A percentile compares a stretch with the other conserved stretches of the same genome.
phyloP scores from a whole-genome alignment of 139 green algal genomes.

The Pleodorina starrii region DNA sequence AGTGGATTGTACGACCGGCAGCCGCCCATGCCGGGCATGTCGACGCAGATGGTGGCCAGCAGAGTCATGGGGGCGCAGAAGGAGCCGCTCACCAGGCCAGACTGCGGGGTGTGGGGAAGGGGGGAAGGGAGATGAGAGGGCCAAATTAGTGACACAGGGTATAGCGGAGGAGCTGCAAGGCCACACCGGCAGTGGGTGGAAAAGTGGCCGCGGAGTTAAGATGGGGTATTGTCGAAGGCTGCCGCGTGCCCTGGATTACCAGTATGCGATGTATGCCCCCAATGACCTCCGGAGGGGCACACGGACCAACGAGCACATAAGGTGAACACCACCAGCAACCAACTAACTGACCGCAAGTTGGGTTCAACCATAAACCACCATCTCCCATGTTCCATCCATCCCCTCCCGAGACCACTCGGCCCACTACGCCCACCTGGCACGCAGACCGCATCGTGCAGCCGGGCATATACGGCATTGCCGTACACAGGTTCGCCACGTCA shows the following conservation, averaged over 20 bases:
- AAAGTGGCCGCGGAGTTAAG: no score
- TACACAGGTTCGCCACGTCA: constrained; percentile 28
- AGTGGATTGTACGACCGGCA: constrained; percentile 24
- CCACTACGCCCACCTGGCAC: constrained; percentile 29
- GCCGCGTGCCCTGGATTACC: no score
- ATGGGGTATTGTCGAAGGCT: no score
- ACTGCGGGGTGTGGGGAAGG: not conserved
- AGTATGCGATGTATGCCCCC: no score
- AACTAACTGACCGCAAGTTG: no score
- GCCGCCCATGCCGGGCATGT: constrained; percentile 50
- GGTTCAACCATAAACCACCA: no score
- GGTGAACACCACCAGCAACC: no score
- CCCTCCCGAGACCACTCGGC: no score
- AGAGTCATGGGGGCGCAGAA: constrained; percentile 35
- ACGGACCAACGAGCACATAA: no score
- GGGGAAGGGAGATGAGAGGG: not conserved
- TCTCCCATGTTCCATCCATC: no score
- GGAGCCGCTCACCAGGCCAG: not conserved
- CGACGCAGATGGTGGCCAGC: constrained; percentile 40
- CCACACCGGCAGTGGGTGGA: not conserved
- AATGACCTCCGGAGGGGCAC: no score
- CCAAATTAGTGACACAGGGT: not conserved
- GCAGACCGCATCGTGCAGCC: constrained; percentile 33
- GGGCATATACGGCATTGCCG: constrained; percentile 49
- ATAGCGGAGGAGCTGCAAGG: not conserved